Percentiles rank a stretch among this genome's conserved stretches.
phyloP scores from a whole-genome alignment of 192 early-diverging fungal genomes.

The Phlyctochytrium arcticum region DNA sequence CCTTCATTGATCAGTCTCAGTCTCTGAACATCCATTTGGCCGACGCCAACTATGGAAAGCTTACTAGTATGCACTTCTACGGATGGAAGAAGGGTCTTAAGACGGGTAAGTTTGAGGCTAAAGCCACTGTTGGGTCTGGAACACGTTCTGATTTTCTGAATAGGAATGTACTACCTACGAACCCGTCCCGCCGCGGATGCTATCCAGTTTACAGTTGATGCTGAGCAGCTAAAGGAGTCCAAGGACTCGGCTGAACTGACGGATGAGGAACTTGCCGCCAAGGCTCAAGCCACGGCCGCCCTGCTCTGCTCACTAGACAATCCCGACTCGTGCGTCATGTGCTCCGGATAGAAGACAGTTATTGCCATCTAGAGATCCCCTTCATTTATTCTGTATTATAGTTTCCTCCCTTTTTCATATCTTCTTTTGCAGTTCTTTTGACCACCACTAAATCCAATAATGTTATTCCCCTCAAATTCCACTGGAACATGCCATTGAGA shows the following conservation, averaged over 20 bases:
- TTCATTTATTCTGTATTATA: background rate
- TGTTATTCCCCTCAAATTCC: no score
- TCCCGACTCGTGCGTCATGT: conserved; percentile 88
- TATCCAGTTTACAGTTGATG: conserved; percentile 97
- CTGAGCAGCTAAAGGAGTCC: conserved; percentile 53
- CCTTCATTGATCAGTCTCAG: conserved; percentile 96
- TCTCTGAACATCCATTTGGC: conserved; percentile 93
- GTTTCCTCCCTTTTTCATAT: background rate
- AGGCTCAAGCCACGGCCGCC: conserved; percentile 59
- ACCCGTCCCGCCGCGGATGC: conserved; percentile 94
- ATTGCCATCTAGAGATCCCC: background rate
- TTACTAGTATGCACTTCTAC: conserved; percentile 98
- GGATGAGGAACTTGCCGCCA: conserved; percentile 5
- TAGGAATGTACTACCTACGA: conserved; percentile 94
- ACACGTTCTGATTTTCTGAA: background rate
- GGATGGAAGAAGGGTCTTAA: conserved; percentile 97
- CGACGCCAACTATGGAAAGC: conserved; percentile 89
- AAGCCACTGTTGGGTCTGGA: background rate
- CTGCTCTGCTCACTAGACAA: conserved; percentile 91
- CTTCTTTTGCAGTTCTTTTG: background rate
- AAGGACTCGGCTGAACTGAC: background rate
- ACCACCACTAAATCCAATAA: no score
- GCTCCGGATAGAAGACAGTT: conserved; percentile 42
- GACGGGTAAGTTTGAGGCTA: conserved; percentile 56
- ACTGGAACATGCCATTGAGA: no score